Evolutionary conservation across 202 grass and related monocot genomes (phyloP), one percentile per base, ranked within the genome.

Genomic region (Hordeum pubiflorum): DNA sequence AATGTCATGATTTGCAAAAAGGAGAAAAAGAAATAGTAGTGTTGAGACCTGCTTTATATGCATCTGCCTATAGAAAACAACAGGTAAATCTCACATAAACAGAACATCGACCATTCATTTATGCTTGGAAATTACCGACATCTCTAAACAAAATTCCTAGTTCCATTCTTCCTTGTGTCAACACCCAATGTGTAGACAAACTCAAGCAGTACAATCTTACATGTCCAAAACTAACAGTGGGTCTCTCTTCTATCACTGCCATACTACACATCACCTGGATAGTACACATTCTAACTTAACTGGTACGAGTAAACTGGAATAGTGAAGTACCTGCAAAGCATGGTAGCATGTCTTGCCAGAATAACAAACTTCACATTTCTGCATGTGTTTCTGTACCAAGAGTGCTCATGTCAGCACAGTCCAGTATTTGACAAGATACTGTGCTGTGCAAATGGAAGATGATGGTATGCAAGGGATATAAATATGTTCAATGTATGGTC

Each of bases 321-420:
- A 74, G 58, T 54, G 33, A 72, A 75, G 43, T 89, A 97, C 94
- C 94, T 97, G 94, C 83, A 97, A 83, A 91, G 92, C 71, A 91
- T 89, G 69, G 82, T 97, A 97, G 81, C 95, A 97, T 84, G 86
- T 88, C 80, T 89, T 92, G 70, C 92, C 95, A 84, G 92, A 87
- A 91, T 91, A 94, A 89, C 95, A 94, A 94, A 91, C 39, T 81
- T 92, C 74, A 57, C 94, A 94, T 40, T 77, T 88, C 48, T 89
- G 88, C 88, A 92, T 88, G 86, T 97, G 94, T 72, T 87, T 97
- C 94, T 97, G 84, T 39, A 84, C 56, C 39, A 72, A 89, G 43
- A 80, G 44, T 33, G 57, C 23, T 40, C 77, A 76, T 77, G 50
- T 86, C 83, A 88, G 22, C 81, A 82, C 54, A 58, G 40, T 89